Base-by-base conservation (phyloP, 768 basidiomycete genomes). In the Mycena capillaripes region DNA sequence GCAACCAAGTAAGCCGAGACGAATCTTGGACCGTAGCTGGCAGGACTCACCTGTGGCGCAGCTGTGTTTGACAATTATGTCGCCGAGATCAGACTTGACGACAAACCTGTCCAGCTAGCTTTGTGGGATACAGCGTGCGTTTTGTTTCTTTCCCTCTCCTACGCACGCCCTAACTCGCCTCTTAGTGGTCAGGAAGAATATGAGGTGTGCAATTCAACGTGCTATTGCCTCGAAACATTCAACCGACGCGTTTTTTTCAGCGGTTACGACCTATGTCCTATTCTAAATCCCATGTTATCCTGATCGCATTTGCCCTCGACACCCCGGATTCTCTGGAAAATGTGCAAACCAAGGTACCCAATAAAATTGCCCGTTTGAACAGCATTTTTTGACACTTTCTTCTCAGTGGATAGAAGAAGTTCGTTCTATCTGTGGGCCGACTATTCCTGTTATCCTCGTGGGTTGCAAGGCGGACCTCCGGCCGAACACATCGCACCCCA, bases 111-210 rank as follows among this genome's bases (percentile, higher is more conserved):
- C 21, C 97, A 99, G 82, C 84, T 99, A 69, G 97, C 98, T 48
- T 84, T 99, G 52, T 99, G 98, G 98, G 98, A 99, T 88, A 99
- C 98, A 65, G 98, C 98, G 97, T 98, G 81, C 83, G 95, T 92
- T 69, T 34, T 53, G 56, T 53, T 61, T 58, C 64, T 44, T 57
- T 56, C 66, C 34, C 46, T 55, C 29, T 46, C 50, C 48, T 52
- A 66, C 66, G 69, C 62, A 63, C 70, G 34, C 61, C 61, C 67
- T 75, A 53, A 70, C 72, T 72, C 73, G 76, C 65, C 68, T 40
- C 25, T 23, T 79, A 98, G 97, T 78, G 97, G 97, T 55, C 97
- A 98, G 86, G 97, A 99, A 86, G 97, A 98, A 85, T 98, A 99
- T 82, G 97, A 99, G 87, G 95, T 95, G 70, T 60, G 86, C 78